These are phyloP conservation scores for Geotrichum cucujoidarum DNA, from an alignment of 1,139 yeast species.

Conservation along the genomic window DNA sequence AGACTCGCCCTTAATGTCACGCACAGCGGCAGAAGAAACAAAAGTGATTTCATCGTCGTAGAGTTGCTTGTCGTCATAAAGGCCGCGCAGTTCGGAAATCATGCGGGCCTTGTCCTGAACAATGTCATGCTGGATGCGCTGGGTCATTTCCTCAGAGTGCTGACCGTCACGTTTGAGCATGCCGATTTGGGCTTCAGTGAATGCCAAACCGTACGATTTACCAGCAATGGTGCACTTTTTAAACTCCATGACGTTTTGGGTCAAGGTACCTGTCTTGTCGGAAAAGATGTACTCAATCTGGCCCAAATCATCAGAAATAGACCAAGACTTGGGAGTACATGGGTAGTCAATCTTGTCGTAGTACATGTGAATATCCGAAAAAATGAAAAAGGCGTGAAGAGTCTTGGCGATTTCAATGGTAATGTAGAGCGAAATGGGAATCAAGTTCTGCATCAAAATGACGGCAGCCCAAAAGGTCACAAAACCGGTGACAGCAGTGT, in stretches of 20 bases:
- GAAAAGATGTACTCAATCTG: constrained; percentile 94
- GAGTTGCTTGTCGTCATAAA: constrained; percentile 54
- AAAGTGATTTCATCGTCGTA: constrained; percentile 69
- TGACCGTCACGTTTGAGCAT: constrained; percentile 82
- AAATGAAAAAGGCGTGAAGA: constrained; percentile 88
- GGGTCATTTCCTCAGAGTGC: constrained; percentile 66
- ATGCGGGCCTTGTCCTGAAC: constrained; percentile 58
- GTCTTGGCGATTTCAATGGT: constrained; percentile 94
- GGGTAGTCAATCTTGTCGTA: constrained; percentile 83
- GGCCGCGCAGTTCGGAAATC: constrained; percentile 50
- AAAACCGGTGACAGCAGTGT: constrained; percentile 74
- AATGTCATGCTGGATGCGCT: constrained; percentile 58
- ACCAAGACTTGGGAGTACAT: constrained; percentile 95
- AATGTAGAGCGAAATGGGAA: constrained; percentile 90
- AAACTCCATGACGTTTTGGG: constrained; percentile 96
- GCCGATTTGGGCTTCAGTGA: constrained; percentile 94
- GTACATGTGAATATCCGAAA: constrained; percentile 82
- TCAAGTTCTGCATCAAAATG: constrained; percentile 84
- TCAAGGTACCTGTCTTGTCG: constrained; percentile 94
- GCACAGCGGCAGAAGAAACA: constrained; percentile 61
- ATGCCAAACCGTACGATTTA: constrained; percentile 83
- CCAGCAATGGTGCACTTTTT: constrained; percentile 90
- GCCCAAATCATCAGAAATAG: constrained; percentile 93
- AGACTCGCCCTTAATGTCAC: constrained; percentile 47
- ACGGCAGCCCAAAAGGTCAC: constrained; percentile 84